phyloP scores from a whole-genome alignment of 2,329 filamentous ascomycete genomes.

The Diaporthe amygdali region DNA sequence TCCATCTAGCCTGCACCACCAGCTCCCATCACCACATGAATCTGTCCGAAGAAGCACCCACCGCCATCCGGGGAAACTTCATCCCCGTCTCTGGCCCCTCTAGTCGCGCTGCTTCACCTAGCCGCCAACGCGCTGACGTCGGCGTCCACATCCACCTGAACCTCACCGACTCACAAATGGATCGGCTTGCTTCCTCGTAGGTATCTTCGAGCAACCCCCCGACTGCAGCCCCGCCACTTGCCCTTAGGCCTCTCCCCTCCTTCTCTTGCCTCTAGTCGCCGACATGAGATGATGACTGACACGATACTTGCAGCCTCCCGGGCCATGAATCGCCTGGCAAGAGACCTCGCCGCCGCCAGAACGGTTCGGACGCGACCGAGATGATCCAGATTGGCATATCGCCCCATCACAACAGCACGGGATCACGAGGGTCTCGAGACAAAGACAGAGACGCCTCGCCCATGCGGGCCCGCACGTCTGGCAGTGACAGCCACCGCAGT shows the following conservation, averaged over 20 bases:
- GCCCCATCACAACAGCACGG: not conserved
- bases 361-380: conserved; percentile 3
- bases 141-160: conserved; percentile 53
- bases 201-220: conserved; percentile 22
- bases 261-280: not conserved
- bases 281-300: conserved; percentile 18
- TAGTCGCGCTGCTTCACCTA: conserved; percentile 40
- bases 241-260: no score
- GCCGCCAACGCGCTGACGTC: conserved; percentile 40
- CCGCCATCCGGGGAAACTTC: conserved; percentile 43
- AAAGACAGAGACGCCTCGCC: not conserved
- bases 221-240: no score
- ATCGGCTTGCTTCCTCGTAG: conserved; percentile 52
- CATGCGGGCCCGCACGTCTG: not conserved
- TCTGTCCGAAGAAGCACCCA: conserved; percentile 26
- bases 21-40: conserved; percentile 17
- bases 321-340: conserved; percentile 20
- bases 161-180: conserved; percentile 54
- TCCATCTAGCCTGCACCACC: not conserved
- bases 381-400: conserved; percentile 14
- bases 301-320: conserved; percentile 7
- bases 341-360: not conserved
- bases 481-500: not conserved
- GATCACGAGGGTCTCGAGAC: not conserved
- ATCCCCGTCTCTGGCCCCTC: conserved; percentile 39